phyloP scores from a whole-genome alignment of 139 green algal genomes.

The Chlorokybus atmophyticus region DNA sequence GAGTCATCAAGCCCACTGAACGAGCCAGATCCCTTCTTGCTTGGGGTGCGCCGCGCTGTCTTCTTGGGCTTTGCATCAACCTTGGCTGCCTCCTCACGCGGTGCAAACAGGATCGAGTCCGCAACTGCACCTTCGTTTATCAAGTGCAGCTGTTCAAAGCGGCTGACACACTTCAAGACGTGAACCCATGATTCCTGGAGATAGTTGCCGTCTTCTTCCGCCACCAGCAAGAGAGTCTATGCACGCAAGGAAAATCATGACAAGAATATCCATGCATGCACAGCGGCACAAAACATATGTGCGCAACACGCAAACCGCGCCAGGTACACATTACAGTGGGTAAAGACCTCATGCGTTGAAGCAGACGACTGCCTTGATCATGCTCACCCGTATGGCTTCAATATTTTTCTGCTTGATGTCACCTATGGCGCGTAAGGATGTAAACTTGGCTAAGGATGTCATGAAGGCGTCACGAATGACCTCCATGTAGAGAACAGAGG shows the following conservation, averaged over 20 bases:
- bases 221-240: conserved; percentile 20
- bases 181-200: conserved; percentile 63
- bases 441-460: conserved; percentile 56
- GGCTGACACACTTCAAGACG: conserved; percentile 78
- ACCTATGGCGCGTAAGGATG: conserved; percentile 47
- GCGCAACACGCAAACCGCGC: no score
- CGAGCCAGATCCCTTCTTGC: no score
- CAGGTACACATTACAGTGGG: no score
- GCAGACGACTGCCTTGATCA: no score
- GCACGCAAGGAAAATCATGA: not conserved
- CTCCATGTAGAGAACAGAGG: not conserved
- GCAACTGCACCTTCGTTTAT: conserved; percentile 62
- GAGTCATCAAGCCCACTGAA: no score
- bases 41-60: no score
- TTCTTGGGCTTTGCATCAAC: no score
- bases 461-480: conserved; percentile 67
- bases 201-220: conserved; percentile 28
- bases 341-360: no score
- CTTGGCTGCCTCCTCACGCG: conserved; percentile 8
- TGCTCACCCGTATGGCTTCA: conserved; percentile 32
- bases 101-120: conserved; percentile 67
- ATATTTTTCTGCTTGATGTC: conserved; percentile 76
- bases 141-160: conserved; percentile 84
- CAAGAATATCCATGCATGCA: not conserved
- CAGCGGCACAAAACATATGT: not conserved